A percentile compares a stretch with the other conserved stretches of the same genome.
Evolutionary conservation across 2,329 filamentous ascomycete species (phyloP).

Genomic region (Penicillium sp.): DNA sequence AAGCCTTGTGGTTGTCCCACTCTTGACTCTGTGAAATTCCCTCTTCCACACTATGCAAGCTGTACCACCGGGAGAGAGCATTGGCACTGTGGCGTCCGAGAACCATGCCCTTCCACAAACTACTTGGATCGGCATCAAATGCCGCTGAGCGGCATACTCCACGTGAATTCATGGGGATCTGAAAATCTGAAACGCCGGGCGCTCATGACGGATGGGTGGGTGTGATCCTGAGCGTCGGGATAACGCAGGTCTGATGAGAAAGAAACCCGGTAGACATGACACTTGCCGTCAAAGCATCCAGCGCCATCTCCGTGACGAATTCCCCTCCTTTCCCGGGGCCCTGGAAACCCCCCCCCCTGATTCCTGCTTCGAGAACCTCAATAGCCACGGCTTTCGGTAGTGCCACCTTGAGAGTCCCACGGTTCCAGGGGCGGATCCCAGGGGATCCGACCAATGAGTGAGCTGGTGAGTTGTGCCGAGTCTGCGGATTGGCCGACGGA

Average conservation of each 20-base stretch:
- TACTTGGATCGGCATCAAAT: slow-evolving; percentile 17
- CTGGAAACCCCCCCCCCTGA: slow-evolving; percentile 11
- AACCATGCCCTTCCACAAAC: slow-evolving; percentile 5
- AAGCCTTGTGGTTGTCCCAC: background rate
- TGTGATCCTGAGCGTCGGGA: background rate
- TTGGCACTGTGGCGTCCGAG: slow-evolving; percentile 12
- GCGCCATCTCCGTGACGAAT: background rate
- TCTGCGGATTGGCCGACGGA: slow-evolving; percentile 10
- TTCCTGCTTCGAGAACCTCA: slow-evolving; percentile 18
- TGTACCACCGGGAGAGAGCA: background rate
- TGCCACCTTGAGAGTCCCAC: slow-evolving; percentile 17
- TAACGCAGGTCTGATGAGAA: background rate
- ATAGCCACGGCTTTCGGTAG: slow-evolving; percentile 12
- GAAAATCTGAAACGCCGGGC: slow-evolving; percentile 22
- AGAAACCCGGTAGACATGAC: too few relatives aligned
- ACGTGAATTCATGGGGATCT: slow-evolving; percentile 23
- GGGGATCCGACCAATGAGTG: slow-evolving; percentile 13
- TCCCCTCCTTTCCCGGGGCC: background rate
- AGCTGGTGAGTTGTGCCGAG: slow-evolving; percentile 5
- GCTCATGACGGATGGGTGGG: slow-evolving; percentile 3
- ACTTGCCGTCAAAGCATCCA: too few relatives aligned
- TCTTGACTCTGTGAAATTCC: background rate
- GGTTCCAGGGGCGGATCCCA: slow-evolving; percentile 16
- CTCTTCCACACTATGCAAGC: background rate
- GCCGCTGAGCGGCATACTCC: slow-evolving; percentile 16